Percentiles rank a stretch among this genome's conserved stretches.
These are phyloP conservation scores for Phialemonium atrogriseum DNA, from an alignment of 2,329 filamentous ascomycete genomes.

Conservation along the genomic window DNA sequence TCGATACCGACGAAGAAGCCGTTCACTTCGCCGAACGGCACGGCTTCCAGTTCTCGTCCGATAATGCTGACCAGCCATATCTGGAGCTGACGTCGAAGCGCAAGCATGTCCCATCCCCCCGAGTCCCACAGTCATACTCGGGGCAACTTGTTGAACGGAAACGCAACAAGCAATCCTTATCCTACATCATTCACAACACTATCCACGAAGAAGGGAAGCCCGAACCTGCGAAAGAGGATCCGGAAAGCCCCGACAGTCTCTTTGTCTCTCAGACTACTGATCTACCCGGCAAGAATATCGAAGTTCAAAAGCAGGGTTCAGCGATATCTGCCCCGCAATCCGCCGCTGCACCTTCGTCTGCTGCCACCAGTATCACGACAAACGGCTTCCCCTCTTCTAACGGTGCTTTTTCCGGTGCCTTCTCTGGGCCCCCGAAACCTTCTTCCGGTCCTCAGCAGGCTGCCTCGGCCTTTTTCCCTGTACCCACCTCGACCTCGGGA, in stretches of 20 bases:
- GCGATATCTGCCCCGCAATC: no score
- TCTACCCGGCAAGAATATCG: conserved; percentile 4
- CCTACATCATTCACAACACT: conserved; percentile 48
- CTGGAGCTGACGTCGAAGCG: conserved; percentile 37
- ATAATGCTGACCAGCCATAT: conserved; percentile 24
- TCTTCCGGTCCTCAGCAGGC: no score
- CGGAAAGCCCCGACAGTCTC: conserved; percentile 13
- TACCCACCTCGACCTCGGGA: no score
- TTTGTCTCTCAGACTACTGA: conserved; percentile 16
- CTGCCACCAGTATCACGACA: no score
- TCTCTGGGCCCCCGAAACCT: no score
- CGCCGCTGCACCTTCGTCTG: no score
- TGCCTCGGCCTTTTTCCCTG: background rate
- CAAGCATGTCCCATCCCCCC: conserved; percentile 35
- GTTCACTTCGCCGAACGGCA: conserved; percentile 55
- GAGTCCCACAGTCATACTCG: conserved; percentile 49
- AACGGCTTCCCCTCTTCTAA: no score
- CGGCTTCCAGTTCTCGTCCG: conserved; percentile 41
- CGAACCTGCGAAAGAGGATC: conserved; percentile 3
- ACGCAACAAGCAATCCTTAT: conserved; percentile 40
- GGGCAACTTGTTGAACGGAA: conserved; percentile 51
- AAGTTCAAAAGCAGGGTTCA: conserved; percentile 1
- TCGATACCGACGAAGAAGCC: conserved; percentile 60
- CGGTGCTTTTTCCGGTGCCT: no score
- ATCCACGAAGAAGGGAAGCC: conserved; percentile 32